Conservation (phyloP, 257 asterid genomes). For the Voacanga thouarsii region DNA sequence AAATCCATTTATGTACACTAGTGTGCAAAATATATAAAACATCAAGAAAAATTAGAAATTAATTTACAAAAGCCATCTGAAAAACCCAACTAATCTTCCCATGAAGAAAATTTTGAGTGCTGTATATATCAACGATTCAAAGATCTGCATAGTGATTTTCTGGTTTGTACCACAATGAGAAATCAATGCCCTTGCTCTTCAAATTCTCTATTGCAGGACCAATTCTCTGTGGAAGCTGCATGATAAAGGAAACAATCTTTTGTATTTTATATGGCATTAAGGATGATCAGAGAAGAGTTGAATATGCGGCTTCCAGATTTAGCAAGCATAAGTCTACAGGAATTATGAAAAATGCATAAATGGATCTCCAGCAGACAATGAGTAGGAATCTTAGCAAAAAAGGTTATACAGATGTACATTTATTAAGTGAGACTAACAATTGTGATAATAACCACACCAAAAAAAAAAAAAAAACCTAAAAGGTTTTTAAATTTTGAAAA, state of each 20-base stretch:
- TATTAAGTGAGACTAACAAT: background rate
- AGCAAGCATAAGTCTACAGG: background rate
- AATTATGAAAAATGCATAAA: no score
- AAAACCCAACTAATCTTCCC: background rate
- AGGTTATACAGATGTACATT: no score
- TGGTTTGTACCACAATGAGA: slow-evolving; percentile 94
- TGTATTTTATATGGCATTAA: background rate
- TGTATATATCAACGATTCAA: slow-evolving; percentile 25
- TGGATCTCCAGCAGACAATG: background rate
- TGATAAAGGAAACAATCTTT: slow-evolving; percentile 8
- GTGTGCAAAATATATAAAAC: background rate
- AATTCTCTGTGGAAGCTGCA: slow-evolving; percentile 91
- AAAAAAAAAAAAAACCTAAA: no score
- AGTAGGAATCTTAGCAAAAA: background rate
- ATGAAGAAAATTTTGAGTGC: background rate
- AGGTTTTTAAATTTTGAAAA: background rate
- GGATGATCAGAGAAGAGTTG: background rate
- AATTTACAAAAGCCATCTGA: background rate
- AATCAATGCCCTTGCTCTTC: slow-evolving; percentile 76
- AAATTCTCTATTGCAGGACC: slow-evolving; percentile 81
- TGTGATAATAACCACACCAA: background rate
- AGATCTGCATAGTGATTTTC: slow-evolving; percentile 62
- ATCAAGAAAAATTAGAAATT: background rate
- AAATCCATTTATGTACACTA: background rate
- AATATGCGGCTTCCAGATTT: background rate